These are phyloP conservation scores for Metschnikowia drakensbergensis DNA, from an alignment of 805 yeast species.

Conservation along the genomic window DNA sequence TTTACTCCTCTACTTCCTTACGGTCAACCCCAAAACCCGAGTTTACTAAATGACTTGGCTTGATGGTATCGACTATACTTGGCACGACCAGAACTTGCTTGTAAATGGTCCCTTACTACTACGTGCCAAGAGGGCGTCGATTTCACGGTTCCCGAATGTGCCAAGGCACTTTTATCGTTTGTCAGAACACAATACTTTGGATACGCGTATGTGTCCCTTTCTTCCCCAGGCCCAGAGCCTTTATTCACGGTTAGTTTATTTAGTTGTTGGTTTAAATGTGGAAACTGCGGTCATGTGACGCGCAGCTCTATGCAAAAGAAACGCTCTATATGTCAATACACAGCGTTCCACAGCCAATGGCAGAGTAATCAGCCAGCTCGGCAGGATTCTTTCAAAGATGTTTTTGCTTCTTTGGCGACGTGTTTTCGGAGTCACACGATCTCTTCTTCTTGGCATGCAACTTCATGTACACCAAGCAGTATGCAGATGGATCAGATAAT, in stretches of 20 bases:
- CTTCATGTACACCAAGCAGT: conserved; percentile 81
- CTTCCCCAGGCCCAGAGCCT: background rate
- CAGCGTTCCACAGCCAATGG: background rate
- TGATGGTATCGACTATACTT: no score
- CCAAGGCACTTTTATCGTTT: no score
- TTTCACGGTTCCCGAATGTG: no score
- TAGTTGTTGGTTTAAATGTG: conserved; percentile 1
- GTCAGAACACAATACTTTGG: no score
- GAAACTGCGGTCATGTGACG: conserved; percentile 1
- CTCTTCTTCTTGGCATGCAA: conserved; percentile 50
- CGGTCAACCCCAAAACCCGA: background rate
- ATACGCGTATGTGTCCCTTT: background rate
- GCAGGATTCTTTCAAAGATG: background rate
- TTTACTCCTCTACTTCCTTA: background rate
- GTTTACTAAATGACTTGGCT: no score
- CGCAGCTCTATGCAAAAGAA: conserved; percentile 4
- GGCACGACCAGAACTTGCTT: no score
- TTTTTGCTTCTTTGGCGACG: background rate
- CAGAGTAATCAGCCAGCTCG: background rate
- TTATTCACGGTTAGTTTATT: background rate
- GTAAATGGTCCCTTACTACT: no score
- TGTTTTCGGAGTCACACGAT: background rate
- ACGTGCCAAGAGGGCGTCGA: no score
- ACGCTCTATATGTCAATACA: conserved; percentile 1
- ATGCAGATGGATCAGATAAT: conserved; percentile 81